phyloP scores from a whole-genome alignment of 2,329 filamentous ascomycete genomes.

The Claviceps arundinis region DNA sequence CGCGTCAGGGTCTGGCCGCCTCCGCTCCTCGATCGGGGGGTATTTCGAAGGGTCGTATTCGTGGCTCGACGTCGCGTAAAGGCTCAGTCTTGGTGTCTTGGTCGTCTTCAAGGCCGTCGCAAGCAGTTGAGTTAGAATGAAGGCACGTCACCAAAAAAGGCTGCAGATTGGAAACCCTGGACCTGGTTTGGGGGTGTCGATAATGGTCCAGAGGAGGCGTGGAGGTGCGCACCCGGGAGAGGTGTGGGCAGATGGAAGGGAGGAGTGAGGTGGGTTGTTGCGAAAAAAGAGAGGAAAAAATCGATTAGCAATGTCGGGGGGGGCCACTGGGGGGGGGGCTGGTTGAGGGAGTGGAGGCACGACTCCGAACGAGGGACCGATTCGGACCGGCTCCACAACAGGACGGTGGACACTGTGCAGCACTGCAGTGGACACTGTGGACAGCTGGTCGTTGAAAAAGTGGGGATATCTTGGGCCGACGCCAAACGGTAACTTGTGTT shows the following conservation, averaged over 20 bases:
- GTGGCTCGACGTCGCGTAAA: slow-evolving; percentile 1
- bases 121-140: slow-evolving; percentile 1
- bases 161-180: slow-evolving; percentile 14
- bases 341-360: neutral
- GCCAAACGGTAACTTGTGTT: too few relatives aligned
- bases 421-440: too few relatives aligned
- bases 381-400: too few relatives aligned
- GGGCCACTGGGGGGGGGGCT: neutral
- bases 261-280: slow-evolving; percentile 9
- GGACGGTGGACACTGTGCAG: too few relatives aligned
- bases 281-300: neutral
- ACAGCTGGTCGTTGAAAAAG: too few relatives aligned
- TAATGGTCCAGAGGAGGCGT: slow-evolving; percentile 28
- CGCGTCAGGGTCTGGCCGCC: slow-evolving; percentile 3
- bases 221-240: slow-evolving; percentile 21
- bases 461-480: too few relatives aligned
- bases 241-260: slow-evolving; percentile 21
- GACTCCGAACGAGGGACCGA: neutral
- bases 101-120: slow-evolving; percentile 4
- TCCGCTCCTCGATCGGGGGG: slow-evolving; percentile 2
- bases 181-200: slow-evolving; percentile 26
- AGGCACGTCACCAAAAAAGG: slow-evolving; percentile 7
- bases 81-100: slow-evolving; percentile 1
- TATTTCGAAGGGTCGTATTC: neutral
- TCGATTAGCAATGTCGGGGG: slow-evolving; percentile 2